phyloP scores from a whole-genome alignment of 2,329 filamentous ascomycete genomes.

The Sporothrix protearum region DNA sequence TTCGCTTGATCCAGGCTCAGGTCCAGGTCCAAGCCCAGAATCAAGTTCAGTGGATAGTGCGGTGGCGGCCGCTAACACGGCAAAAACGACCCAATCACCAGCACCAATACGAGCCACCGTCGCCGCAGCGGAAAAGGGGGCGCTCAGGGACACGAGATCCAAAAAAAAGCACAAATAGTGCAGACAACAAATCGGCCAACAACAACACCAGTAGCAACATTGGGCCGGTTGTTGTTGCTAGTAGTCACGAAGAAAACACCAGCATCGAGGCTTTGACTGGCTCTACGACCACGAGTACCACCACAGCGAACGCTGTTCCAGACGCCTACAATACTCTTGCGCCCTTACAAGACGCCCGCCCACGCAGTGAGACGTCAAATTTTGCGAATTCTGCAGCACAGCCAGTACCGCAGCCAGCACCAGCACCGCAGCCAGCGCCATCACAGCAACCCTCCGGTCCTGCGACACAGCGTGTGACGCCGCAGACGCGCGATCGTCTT shows the following conservation, averaged over 20 bases:
- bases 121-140: conserved; percentile 23
- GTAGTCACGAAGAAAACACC: not conserved
- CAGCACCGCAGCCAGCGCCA: not conserved
- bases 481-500: not conserved
- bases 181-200: not conserved
- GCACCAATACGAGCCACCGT: conserved; percentile 23
- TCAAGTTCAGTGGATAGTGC: not conserved
- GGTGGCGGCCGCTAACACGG: conserved; percentile 13
- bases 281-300: not conserved
- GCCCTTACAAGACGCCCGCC: not conserved
- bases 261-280: not conserved
- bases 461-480: conserved; percentile 8
- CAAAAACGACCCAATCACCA: conserved; percentile 23
- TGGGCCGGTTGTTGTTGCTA: not conserved
- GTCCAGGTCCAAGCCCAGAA: not conserved
- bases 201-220: not conserved
- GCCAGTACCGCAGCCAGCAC: not conserved
- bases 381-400: conserved; percentile 3
- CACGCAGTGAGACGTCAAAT: conserved; percentile 5
- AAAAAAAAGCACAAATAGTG: conserved; percentile 13
- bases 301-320: not conserved
- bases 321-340: not conserved
- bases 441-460: conserved; percentile 1
- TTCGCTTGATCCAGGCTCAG: not conserved
- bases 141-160: conserved; percentile 19